Evolutionary conservation across 345 rosid species (phyloP), one percentile per base, ranked within the genome.

Genomic region (Isatis tinctoria): DNA sequence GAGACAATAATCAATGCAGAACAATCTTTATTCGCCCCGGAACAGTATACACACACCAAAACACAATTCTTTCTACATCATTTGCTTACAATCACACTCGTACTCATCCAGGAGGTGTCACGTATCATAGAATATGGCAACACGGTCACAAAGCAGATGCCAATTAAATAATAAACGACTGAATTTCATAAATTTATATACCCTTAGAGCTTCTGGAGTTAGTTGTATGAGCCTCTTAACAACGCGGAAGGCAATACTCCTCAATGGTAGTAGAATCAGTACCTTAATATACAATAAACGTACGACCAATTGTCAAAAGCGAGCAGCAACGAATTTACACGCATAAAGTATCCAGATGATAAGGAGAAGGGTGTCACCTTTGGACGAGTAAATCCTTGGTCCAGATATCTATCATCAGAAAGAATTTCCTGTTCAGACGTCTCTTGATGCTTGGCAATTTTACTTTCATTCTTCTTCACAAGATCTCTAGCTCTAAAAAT

Each of bases 301-400:
- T 11, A 73, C 68, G 47, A 14, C 49, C 70, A 57, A 2, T 57
- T 22, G 28, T 59, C n/a, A 67, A 52, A 72, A 40, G 17, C 26
- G 27, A 66, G 60, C 6, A 39, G 33, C 52, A 41, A 67, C 58
- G 48, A 22, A 63, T 18, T 24, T 30, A 64, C 49, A 27, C 16
- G 1, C 36, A 60, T 41, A 14, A 70, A 20, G 35, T 22, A 24
- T 70, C 35, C 69, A 51, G 33, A 49, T 11, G 56, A 24, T 77
- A 66, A 36, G 60, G 22, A 75, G 60, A 62, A 13, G 32, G 71
- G 12, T n/a, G 33, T 45, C 79, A 94, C 98, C 98, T 94, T 91
- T 16, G 98, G 91, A 81, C 98, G 98, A 71, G 98, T 90, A 78
- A 91, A 94, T 63, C 98, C 98, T 58, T 80, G 97, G 79, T 94